Evolutionary conservation across 139 green algal genomes (phyloP), one percentile per base, ranked within the genome.

Genomic region (Diplosphaera chodatii): DNA sequence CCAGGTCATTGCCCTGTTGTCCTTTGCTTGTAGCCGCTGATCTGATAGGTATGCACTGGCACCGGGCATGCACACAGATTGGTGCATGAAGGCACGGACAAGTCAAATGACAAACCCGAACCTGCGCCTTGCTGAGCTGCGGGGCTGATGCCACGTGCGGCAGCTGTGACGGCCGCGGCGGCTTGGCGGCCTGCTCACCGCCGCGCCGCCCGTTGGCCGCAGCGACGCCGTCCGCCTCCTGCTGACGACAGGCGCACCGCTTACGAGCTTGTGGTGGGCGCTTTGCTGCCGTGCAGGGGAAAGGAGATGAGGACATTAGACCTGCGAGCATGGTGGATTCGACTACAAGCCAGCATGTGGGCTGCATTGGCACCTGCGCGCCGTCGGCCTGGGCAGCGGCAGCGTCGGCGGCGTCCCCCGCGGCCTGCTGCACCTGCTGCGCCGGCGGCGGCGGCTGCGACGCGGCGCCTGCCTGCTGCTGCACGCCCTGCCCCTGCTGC

Each of bases 391-490:
- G 48, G 48, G 28, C 55, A 25, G 0, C 29, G 28, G 8, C 55
- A 21, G 40, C 55, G 67, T 16, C 23, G 30, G n/a, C 15, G 40
- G 16, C 40, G 32, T 20, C 68, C 37, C 13, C 41, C 32, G 40
- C 23, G 27, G 4, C 55, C 68, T 59, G 73, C 55, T 55, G 73
- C 74, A 56, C 63, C 70, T 63, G 74, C 56, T 30, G 73, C 70
- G 8, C 13, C 55, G 56, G 37, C 34, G 4, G 37, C 63, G 4
- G 40, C 34, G 23, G 28, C 31, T 25, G 32, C 34, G 32, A 40
- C 32, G 55, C 32, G 20, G 21, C 59, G 6, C 21, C 55, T 56
- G 68, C 56, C 41, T 68, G 69, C 68, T 63, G 74, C 62, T 31
- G 74, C 40, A 30, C 25, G 4, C 8, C 21, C 41, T 41, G 67